Evolutionary conservation across 2,329 filamentous ascomycete species (phyloP), one percentile per base, ranked within the genome.

Genomic region (Colletotrichum sp.): DNA sequence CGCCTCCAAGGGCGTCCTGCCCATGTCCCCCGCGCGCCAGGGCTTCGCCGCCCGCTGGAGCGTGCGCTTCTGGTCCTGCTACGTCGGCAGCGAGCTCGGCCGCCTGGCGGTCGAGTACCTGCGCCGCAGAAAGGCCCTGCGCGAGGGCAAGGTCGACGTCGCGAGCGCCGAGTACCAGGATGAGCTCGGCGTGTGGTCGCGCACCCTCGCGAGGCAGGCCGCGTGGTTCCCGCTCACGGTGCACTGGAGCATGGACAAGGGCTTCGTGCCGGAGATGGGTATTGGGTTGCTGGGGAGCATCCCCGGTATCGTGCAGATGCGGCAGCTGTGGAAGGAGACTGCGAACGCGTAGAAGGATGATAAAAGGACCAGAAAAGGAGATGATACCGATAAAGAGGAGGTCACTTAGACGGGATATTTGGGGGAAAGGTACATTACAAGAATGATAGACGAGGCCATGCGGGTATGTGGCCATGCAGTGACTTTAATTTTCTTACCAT

Each of bases 171-270:
- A 85, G 81, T 86, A 87, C 76, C 86, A 85, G 79, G 84, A 82
- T 61, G 91, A 90, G 85, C 79, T 80, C 58, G 81, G 78, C 14
- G 82, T 86, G 75, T 96, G 91, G 91, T 92, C 90, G 88, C 91
- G 89, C 81, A 90, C 93, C 81, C 85, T 96, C 69, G 87, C 92
- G 24, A 90, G 92, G 56, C 96, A 95, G 84, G 81, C 91, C 76
- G 92, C 94, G 36, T 98, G 95, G 92, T 92, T 94, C 71, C 95
- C 96, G 36, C 87, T 98, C 82, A 96, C 95, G 76, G 81, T 96
- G 30, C 95, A 98, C 86, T 98, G 94, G 93, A 94, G 95, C 80
- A 83, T 93, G 55, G 92, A 94, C 75, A 86, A 90, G 72, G 95
- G 94, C 8, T 79, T 83, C 52, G 78, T 90, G 69, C 82, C 83